Conservation (phyloP, 202 grass and related monocot species). For the Alloteropsis angusta region DNA sequence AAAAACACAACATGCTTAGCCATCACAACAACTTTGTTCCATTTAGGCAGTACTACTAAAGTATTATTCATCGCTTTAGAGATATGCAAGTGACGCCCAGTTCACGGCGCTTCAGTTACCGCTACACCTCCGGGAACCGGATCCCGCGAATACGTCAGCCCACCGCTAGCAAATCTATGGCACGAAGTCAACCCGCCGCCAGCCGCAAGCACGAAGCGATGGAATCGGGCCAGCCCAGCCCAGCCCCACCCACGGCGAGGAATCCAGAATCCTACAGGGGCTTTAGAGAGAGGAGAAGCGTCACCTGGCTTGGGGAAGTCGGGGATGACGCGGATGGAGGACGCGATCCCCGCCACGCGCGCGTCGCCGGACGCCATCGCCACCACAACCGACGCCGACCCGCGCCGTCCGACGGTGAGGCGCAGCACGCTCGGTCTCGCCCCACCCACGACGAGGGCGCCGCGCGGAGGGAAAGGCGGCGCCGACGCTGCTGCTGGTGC, state of each 20-base stretch:
- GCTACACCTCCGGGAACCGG: not conserved
- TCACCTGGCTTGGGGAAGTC: slow-evolving; percentile 92
- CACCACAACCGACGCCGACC: no score
- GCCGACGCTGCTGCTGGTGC: not conserved
- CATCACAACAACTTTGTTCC: not conserved
- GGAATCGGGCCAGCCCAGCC: no score
- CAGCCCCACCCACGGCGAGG: no score
- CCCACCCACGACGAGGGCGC: not conserved
- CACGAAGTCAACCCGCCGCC: not conserved
- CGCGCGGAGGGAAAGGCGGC: not conserved
- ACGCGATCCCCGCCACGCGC: slow-evolving; percentile 65
- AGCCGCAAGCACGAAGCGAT: not conserved
- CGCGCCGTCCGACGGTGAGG: not conserved
- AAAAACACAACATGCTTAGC: not conserved
- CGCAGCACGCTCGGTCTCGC: not conserved
- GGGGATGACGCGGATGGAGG: slow-evolving; percentile 88
- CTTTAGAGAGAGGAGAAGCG: no score
- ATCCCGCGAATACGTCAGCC: not conserved
- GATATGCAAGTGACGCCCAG: not conserved
- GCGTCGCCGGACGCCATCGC: slow-evolving; percentile 31
- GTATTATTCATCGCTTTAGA: not conserved
- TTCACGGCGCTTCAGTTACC: not conserved
- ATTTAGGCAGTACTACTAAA: not conserved
- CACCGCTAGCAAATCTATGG: not conserved
- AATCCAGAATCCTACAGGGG: no score